Conservation (phyloP, 306 rosid genomes). For the Trifolium subterraneum region DNA sequence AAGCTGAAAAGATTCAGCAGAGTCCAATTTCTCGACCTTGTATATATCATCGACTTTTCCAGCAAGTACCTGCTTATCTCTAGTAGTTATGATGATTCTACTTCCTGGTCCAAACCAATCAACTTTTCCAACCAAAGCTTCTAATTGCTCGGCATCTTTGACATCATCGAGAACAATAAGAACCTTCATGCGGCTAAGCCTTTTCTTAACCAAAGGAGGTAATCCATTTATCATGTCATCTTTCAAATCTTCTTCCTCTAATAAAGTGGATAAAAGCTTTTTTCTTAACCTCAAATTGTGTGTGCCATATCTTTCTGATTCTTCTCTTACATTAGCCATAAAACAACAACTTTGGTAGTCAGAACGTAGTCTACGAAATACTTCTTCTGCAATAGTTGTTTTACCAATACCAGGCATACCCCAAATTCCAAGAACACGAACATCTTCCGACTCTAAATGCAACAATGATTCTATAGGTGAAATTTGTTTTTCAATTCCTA, state of each 20-base stretch:
- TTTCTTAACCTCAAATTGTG: conserved; percentile 8
- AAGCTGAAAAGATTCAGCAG: conserved; percentile 13
- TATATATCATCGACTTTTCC: conserved; percentile 3
- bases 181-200: background rate
- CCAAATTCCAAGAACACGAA: conserved; percentile 35
- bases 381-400: conserved; percentile 32
- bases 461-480: conserved; percentile 29
- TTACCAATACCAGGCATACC: conserved; percentile 40
- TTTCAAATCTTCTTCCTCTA: conserved; percentile 2
- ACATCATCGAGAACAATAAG: background rate
- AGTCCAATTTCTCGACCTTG: background rate
- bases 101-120: conserved; percentile 1
- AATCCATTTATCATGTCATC: background rate
- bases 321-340: conserved; percentile 24
- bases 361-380: background rate
- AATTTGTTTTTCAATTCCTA: conserved; percentile 37
- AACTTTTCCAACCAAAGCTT: conserved; percentile 6
- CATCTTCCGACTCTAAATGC: background rate
- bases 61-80: conserved; percentile 1
- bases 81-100: background rate
- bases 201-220: background rate
- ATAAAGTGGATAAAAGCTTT: conserved; percentile 9
- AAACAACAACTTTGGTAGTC: conserved; percentile 26
- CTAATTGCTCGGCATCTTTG: background rate
- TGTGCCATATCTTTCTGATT: conserved; percentile 2